Percentiles rank a stretch among this genome's conserved stretches.
Evolutionary conservation across 2,329 filamentous ascomycete genomes (phyloP).

Genomic region (Phaeosphaeria sp.): DNA sequence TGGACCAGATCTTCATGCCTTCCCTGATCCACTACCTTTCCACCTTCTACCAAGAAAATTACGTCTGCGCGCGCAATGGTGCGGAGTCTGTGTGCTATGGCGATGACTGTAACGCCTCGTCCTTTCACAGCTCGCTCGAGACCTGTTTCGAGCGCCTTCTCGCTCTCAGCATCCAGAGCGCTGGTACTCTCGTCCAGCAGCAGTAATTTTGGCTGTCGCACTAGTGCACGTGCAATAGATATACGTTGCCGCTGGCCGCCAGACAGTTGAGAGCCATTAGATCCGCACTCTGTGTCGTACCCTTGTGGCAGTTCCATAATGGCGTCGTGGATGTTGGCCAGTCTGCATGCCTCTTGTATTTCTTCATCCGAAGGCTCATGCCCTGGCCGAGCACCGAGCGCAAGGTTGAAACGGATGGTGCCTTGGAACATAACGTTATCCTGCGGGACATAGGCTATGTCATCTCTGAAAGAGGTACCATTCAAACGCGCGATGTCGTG

Average conservation of each 20-base stretch:
- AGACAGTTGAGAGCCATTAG: slow-evolving; percentile 50
- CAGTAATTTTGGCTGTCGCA: slow-evolving; percentile 51
- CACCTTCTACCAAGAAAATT: slow-evolving; percentile 58
- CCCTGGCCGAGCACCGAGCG: slow-evolving; percentile 59
- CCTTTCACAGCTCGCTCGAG: slow-evolving; percentile 48
- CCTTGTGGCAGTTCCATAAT: slow-evolving; percentile 68
- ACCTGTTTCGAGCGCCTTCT: slow-evolving; percentile 49
- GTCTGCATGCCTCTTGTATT: slow-evolving; percentile 69
- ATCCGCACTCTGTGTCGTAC: slow-evolving; percentile 65
- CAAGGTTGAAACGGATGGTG: slow-evolving; percentile 56
- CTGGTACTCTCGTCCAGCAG: slow-evolving; percentile 54
- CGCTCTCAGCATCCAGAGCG: slow-evolving; percentile 52
- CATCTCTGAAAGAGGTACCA: slow-evolving; percentile 51
- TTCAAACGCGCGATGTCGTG: slow-evolving; percentile 53
- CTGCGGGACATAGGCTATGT: slow-evolving; percentile 57
- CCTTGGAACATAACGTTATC: slow-evolving; percentile 58
- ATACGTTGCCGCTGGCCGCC: slow-evolving; percentile 54
- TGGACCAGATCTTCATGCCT: slow-evolving; percentile 58
- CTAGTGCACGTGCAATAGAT: slow-evolving; percentile 52
- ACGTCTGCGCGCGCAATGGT: slow-evolving; percentile 53
- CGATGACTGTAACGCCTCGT: slow-evolving; percentile 50
- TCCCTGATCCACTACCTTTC: slow-evolving; percentile 57
- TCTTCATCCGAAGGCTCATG: slow-evolving; percentile 65
- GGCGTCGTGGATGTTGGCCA: slow-evolving; percentile 75
- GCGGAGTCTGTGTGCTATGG: slow-evolving; percentile 53